phyloP scores from a whole-genome alignment of 768 basidiomycete genomes.

The Phlebiopsis gigantea region DNA sequence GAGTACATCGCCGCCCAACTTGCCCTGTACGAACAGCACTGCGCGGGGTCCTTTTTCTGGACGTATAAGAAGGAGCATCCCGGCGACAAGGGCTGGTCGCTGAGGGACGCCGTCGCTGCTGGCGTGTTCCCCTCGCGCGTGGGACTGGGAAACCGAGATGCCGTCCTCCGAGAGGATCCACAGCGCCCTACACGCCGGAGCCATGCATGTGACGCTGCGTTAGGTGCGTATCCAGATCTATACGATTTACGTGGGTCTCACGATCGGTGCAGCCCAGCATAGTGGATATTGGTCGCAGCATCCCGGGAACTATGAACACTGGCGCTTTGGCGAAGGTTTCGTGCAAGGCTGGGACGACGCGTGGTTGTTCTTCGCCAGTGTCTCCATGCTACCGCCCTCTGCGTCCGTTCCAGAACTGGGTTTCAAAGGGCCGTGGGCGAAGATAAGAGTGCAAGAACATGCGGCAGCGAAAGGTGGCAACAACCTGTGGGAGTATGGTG shows the following conservation, averaged over 20 bases:
- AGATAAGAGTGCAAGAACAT: conserved; percentile 39
- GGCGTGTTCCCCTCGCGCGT: conserved; percentile 50
- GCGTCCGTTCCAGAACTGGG: conserved; percentile 50
- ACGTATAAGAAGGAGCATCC: conserved; percentile 66
- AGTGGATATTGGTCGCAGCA: conserved; percentile 42
- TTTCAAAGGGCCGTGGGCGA: conserved; percentile 58
- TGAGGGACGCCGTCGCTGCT: conserved; percentile 54
- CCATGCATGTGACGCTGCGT: conserved; percentile 22
- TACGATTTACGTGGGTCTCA: not conserved
- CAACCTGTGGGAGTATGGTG: conserved; percentile 66
- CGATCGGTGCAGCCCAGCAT: conserved; percentile 29
- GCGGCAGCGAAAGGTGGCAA: conserved; percentile 33
- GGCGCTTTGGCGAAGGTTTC: conserved; percentile 64
- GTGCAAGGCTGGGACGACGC: conserved; percentile 69
- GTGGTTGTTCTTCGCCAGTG: conserved; percentile 43
- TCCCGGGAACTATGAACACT: conserved; percentile 58
- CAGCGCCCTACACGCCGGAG: conserved; percentile 34
- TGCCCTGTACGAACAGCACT: conserved; percentile 52
- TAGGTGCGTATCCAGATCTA: conserved; percentile 16
- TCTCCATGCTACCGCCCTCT: conserved; percentile 10
- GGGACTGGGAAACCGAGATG: conserved; percentile 17
- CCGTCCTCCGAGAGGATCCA: conserved; percentile 21
- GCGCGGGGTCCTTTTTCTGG: conserved; percentile 83
- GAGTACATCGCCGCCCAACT: conserved; percentile 61
- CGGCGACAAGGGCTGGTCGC: conserved; percentile 73